phyloP scores from a whole-genome alignment of 495 filamentous ascomycete species.

The Rhypophila decipiens region DNA sequence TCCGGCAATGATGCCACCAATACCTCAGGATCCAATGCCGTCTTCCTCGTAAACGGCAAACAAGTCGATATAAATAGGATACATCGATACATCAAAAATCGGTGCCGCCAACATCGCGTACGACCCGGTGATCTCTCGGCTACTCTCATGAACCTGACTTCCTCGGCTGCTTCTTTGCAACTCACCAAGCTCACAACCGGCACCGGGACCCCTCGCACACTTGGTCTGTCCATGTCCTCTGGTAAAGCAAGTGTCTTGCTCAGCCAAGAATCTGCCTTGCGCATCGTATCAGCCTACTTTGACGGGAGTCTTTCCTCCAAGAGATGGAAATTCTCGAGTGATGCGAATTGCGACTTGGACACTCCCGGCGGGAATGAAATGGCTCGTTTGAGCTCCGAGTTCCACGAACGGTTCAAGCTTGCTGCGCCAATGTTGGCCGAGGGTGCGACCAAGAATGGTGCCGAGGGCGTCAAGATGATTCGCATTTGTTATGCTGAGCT shows the following conservation, averaged over 20 bases:
- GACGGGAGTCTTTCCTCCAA: constrained; percentile 1
- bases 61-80: constrained; percentile 3
- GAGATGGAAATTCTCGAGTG: constrained; percentile 1
- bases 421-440: constrained; percentile 3
- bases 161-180: not conserved
- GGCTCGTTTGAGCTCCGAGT: not conserved
- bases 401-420: constrained; percentile 10
- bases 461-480: constrained; percentile 7
- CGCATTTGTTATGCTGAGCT: constrained; percentile 14
- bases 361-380: not conserved
- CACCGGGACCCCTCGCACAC: not conserved
- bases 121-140: constrained; percentile 1
- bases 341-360: not conserved
- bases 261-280: constrained; percentile 3
- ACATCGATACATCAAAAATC: constrained; percentile 8
- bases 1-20: not conserved
- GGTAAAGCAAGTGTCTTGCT: not conserved
- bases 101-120: constrained; percentile 4
- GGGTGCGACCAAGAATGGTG: not conserved
- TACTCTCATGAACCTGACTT: not conserved
- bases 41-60: constrained; percentile 11
- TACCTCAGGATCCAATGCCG: not conserved
- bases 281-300: constrained; percentile 4
- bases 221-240: not conserved
- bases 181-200: too few relatives aligned